Evolutionary conservation across 768 basidiomycete species (phyloP).

Genomic region (Dioszegia hungarica): DNA sequence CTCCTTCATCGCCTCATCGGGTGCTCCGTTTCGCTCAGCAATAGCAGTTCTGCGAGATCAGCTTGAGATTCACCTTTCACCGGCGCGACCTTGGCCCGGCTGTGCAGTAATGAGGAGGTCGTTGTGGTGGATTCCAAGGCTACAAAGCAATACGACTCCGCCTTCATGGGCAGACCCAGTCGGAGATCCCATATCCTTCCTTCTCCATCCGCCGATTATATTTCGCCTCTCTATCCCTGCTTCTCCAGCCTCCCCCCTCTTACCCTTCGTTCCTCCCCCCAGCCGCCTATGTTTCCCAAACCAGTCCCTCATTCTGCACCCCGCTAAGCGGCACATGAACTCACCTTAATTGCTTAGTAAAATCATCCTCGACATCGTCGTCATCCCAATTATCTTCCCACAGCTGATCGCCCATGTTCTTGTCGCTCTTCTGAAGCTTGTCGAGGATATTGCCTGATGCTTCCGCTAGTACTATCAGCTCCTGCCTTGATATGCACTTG

Average conservation of each 20-base stretch:
- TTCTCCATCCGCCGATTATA: too few relatives aligned
- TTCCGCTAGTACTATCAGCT: constrained; percentile 19
- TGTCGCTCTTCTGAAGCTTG: constrained; percentile 67
- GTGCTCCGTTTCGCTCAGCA: constrained; percentile 25
- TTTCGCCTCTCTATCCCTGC: too few relatives aligned
- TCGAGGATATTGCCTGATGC: constrained; percentile 56
- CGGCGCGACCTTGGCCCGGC: too few relatives aligned
- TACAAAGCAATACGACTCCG: too few relatives aligned
- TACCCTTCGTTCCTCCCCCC: too few relatives aligned
- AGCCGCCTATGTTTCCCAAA: too few relatives aligned
- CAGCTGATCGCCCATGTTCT: constrained; percentile 78
- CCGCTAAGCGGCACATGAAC: constrained; percentile 41
- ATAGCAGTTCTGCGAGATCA: constrained; percentile 32
- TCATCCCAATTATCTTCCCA: constrained; percentile 99
- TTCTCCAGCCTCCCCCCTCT: too few relatives aligned
- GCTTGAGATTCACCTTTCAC: neutral
- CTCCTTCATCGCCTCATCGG: constrained; percentile 38
- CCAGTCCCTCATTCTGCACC: too few relatives aligned
- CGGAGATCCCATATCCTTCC: too few relatives aligned
- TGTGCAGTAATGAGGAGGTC: neutral
- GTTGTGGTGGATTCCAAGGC: neutral
- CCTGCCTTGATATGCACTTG: constrained; percentile 15
- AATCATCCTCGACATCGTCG: constrained; percentile 96
- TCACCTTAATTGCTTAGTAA: constrained; percentile 89
- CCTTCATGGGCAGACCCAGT: too few relatives aligned